A percentile compares a stretch with the other conserved stretches of the same genome.
phyloP scores from a whole-genome alignment of 441 rosid genomes.

The Kokia cookei region DNA sequence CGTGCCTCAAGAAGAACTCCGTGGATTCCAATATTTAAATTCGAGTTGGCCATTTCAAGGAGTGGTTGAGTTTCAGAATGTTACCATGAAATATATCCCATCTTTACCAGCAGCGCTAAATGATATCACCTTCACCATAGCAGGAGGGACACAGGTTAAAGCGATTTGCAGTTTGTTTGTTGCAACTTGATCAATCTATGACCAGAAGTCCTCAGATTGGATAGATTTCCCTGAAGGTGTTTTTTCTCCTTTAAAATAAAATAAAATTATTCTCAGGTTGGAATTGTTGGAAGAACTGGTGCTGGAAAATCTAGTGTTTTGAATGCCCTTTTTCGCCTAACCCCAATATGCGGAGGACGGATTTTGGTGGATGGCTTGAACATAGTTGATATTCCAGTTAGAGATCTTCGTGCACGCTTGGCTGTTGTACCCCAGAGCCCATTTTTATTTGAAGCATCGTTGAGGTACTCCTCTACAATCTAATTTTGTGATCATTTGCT shows the following conservation, averaged over 20 bases:
- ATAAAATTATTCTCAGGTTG: conserved; percentile 46
- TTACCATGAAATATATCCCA: conserved; percentile 75
- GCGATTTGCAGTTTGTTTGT: neutral
- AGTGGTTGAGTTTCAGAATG: conserved; percentile 63
- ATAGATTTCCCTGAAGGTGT: neutral
- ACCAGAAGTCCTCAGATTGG: neutral
- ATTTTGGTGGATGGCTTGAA: conserved; percentile 74
- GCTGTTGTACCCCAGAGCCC: conserved; percentile 96
- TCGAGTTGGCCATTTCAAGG: conserved; percentile 78
- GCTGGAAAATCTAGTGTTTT: conserved; percentile 93
- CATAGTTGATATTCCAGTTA: conserved; percentile 56
- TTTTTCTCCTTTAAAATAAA: neutral
- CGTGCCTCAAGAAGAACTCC: conserved; percentile 76
- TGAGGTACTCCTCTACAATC: conserved; percentile 40
- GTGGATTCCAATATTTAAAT: conserved; percentile 41
- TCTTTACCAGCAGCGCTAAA: conserved; percentile 70
- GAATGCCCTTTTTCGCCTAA: conserved; percentile 89
- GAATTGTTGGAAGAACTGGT: conserved; percentile 95
- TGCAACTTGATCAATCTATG: neutral
- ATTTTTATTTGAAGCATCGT: conserved; percentile 82
- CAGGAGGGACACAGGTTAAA: conserved; percentile 69
- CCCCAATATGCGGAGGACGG: conserved; percentile 55
- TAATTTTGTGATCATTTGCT: neutral
- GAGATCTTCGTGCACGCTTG: conserved; percentile 80
- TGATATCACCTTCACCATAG: conserved; percentile 52